Conservation (phyloP, 1,284 basidiomycete genomes). For the Malassezia japonica region DNA sequence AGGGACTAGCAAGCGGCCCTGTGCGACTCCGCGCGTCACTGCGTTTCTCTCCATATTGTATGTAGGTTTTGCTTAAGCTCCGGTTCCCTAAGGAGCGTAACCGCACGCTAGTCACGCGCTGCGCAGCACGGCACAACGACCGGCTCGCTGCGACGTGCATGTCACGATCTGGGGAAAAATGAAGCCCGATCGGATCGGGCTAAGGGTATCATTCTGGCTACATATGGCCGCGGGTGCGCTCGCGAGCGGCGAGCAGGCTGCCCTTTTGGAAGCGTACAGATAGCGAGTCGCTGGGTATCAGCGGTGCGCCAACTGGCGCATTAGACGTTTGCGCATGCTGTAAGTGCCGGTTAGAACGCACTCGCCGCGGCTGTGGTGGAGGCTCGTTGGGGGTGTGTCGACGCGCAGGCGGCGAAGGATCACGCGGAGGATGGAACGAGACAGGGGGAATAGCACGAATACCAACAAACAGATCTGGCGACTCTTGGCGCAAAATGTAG, state of each 20-base stretch:
- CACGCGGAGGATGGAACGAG: background rate
- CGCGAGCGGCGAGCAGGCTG: conserved; percentile 7
- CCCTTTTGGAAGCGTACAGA: conserved; percentile 12
- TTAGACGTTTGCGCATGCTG: background rate
- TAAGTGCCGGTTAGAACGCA: background rate
- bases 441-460: background rate
- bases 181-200: background rate
- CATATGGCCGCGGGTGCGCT: background rate
- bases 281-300: conserved; percentile 2
- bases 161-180: too few species aligned
- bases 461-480: conserved; percentile 27
- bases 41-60: too few species aligned
- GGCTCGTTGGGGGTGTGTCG: background rate
- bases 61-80: too few species aligned
- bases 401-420: background rate
- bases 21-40: too few species aligned
- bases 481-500: conserved; percentile 42
- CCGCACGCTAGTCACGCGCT: too few species aligned
- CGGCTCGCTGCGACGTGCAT: background rate
- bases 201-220: background rate
- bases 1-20: too few species aligned
- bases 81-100: too few species aligned
- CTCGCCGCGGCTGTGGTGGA: background rate
- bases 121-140: background rate
- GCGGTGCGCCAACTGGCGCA: background rate